These are phyloP conservation scores for Alnus rubra DNA, from an alignment of 306 rosid species.

Conservation along the genomic window DNA sequence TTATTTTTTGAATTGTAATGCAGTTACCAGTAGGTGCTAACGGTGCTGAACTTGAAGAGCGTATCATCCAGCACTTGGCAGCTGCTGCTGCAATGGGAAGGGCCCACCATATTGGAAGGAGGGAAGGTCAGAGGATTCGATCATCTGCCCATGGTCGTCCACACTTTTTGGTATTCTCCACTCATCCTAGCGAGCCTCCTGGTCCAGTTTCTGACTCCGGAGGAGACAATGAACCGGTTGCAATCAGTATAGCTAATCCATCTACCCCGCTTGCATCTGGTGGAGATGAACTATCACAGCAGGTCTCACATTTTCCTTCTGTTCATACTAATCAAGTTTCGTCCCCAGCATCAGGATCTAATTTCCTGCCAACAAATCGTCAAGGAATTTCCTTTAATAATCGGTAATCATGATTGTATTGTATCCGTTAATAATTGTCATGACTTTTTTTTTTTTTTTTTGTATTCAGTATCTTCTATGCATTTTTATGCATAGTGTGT, in stretches of 20 bases:
- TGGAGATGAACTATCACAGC: conserved; percentile 48
- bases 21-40: conserved; percentile 60
- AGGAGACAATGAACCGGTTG: conserved; percentile 47
- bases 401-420: conserved; percentile 45
- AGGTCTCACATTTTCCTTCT: conserved; percentile 29
- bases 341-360: conserved; percentile 49
- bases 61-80: conserved; percentile 84
- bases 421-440: background rate
- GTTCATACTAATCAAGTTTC: conserved; percentile 44
- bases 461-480: background rate
- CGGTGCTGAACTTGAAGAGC: conserved; percentile 67
- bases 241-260: conserved; percentile 43
- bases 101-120: conserved; percentile 57
- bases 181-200: conserved; percentile 49
- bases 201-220: conserved; percentile 38
- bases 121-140: conserved; percentile 57
- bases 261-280: conserved; percentile 49
- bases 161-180: conserved; percentile 53
- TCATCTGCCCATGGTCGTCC: conserved; percentile 64
- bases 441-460: background rate
- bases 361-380: conserved; percentile 37
- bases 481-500: conserved; percentile 5
- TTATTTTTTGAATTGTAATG: conserved; percentile 18
- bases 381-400: conserved; percentile 38
- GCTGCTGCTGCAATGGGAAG: conserved; percentile 87